Base-by-base conservation (phyloP, 352 stramenopile species). In the Phytophthora pini region DNA sequence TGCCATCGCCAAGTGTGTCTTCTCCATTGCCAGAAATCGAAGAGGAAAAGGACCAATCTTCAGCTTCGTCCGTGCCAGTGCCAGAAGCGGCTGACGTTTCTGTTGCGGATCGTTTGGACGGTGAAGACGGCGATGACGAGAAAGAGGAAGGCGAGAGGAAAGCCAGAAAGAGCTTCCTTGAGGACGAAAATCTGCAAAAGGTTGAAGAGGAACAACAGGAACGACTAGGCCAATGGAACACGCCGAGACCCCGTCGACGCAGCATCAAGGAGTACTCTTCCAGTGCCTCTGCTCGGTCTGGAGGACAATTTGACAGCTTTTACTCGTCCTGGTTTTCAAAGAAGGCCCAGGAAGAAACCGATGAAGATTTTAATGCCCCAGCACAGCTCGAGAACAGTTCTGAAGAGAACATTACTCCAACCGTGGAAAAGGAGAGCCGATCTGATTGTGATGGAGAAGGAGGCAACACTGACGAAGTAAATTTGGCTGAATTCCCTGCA, bases 291-390 rank as follows among this genome's bases (percentile, higher is more conserved):
- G 64, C 76, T 51, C 72, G 76, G 39, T 81, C 70, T 17, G 65
- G 76, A 20, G 72, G 62, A 12, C 79, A 88, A 49, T 89, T 90
- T 56, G 82, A 89, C 55, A 85, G 57, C 27, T 90, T 93, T 67
- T 91, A 93, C 70, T 80, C 79, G 29, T 89, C 80, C 8, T 91
- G 78, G 82, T 91, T 87, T 59, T 82, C 77, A 0, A 84, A 84
- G 45, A 93, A 86, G 72, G 64, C 74, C 4, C 62, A 72, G 48
- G 59, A 72, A 64, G 74, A 80, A 34, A 55, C 62, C 4, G 66
- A 80, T 4, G 58, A 70, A 38, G 65, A 65, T 1, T 51, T 40
- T 20, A 46, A 39, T 46, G 27, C 22, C 34, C 15, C 26, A 45
- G 11, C 12, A 52, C 36, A 39, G 29, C 7, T n/a, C 3, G 45